Evolutionary conservation across 1,284 basidiomycete genomes (phyloP).

Genomic region (Lignosus rhinocerotis): DNA sequence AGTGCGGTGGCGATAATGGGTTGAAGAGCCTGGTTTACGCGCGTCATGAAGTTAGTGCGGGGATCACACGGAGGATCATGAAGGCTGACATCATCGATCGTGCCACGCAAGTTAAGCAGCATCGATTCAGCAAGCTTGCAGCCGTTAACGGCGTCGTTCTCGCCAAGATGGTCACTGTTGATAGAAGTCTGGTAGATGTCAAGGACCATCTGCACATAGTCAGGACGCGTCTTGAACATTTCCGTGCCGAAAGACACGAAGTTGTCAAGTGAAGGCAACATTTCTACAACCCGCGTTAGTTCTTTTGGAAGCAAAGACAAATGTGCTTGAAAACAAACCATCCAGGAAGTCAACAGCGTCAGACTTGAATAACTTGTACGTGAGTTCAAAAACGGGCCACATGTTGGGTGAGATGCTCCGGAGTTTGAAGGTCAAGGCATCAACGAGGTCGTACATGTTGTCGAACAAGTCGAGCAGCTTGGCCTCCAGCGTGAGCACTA

Average conservation of each 20-base stretch:
- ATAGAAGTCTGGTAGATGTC: conserved; percentile 85
- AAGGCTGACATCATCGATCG: conserved; percentile 69
- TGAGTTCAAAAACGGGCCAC: conserved; percentile 87
- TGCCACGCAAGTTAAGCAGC: conserved; percentile 76
- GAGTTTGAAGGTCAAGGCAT: conserved; percentile 84
- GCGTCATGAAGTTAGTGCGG: not conserved
- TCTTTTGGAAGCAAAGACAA: not conserved
- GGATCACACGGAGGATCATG: not conserved
- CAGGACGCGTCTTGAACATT: conserved; percentile 67
- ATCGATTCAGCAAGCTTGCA: conserved; percentile 86
- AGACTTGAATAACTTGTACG: conserved; percentile 83
- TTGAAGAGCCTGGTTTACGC: conserved; percentile 42
- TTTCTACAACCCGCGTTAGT: conserved; percentile 55
- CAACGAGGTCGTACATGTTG: conserved; percentile 86
- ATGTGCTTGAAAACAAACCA: conserved; percentile 44
- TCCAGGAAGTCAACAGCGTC: conserved; percentile 87
- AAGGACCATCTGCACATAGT: conserved; percentile 81
- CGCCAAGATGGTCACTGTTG: conserved; percentile 73
- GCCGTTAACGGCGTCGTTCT: conserved; percentile 81
- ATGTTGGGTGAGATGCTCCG: conserved; percentile 76
- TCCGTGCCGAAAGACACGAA: conserved; percentile 86
- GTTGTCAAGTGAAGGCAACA: conserved; percentile 89
- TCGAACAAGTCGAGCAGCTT: conserved; percentile 83
- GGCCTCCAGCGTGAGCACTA: conserved; percentile 76
- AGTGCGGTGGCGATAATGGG: conserved; percentile 65